A percentile compares a stretch with the other conserved stretches of the same genome.
Evolutionary conservation across 352 stramenopile genomes (phyloP).

Genomic region (Globisporangium parvum): DNA sequence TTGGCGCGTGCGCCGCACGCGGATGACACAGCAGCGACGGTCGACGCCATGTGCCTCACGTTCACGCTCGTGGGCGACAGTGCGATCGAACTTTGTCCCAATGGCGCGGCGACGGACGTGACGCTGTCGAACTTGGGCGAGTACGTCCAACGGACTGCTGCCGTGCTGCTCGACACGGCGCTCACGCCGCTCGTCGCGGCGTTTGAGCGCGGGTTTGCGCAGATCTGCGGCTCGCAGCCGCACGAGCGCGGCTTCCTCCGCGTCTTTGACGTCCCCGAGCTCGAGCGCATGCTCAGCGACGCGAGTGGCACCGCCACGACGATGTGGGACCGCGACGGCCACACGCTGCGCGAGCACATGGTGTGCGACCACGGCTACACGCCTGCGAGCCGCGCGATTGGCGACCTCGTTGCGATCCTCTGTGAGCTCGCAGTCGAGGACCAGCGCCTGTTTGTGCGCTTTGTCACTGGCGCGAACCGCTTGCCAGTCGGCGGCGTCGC

Average conservation of each 20-base stretch:
- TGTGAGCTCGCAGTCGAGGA: constrained; percentile 59
- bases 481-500: constrained; percentile 79
- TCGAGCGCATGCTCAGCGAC: constrained; percentile 63
- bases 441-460: constrained; percentile 82
- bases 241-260: constrained; percentile 30
- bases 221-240: constrained; percentile 36
- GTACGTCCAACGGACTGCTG: constrained; percentile 52
- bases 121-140: constrained; percentile 35
- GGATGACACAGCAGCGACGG: constrained; percentile 17
- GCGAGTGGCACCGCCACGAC: constrained; percentile 27
- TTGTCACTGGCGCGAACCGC: constrained; percentile 86
- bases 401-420: constrained; percentile 70
- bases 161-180: constrained; percentile 57
- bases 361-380: constrained; percentile 86
- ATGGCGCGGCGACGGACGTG: constrained; percentile 40
- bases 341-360: constrained; percentile 68
- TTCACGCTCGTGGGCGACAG: constrained; percentile 76
- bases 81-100: constrained; percentile 40
- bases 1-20: constrained; percentile 13
- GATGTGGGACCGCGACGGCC: constrained; percentile 67
- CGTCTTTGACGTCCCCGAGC: constrained; percentile 56
- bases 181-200: constrained; percentile 55
- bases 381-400: constrained; percentile 50
- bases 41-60: constrained; percentile 61
- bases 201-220: constrained; percentile 64